Evolutionary conservation across 306 rosid species (phyloP), one percentile per base, ranked within the genome.

Genomic region (Dalbergia cultrata): DNA sequence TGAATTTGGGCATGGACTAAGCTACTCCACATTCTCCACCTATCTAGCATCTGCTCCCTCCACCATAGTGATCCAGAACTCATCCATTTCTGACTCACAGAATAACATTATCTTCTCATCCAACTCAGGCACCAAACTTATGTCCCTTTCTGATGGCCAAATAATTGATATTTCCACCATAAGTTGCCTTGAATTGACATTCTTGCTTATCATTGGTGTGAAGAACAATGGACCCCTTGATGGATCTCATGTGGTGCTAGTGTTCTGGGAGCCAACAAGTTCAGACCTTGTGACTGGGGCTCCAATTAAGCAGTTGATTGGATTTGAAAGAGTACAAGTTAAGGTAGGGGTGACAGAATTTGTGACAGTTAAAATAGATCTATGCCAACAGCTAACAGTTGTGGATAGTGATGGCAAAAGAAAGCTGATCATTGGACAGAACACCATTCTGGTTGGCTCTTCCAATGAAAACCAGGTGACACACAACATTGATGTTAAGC

Each of bases 1-100:
- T 76, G 85, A 72, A 54, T 92, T 92, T 78, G 93, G 94, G 21
- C 91, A 92, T 45, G 94, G 94, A 5, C 77, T 90, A 71, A 87
- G 93, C 88, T 92, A 90, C 76, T 87, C 95, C 45, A 78, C 66
- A 21, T 92, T 90, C 82, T 82, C 87, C 57, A 79, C 68, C 70
- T 83, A 70, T 67, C 33, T 92, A 22, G 69, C 72, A 50, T 81
- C 82, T 13, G 90, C 90, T 21, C 91, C 95, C 62, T 75, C 90
- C 73, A 85, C 86, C 14, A 41, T 89, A 54, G 69, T 72, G 69
- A 67, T 92, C 74, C 71, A 67, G 13, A 63, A 19, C 79, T 77
- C 31, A 7, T 39, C 85, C 35, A 22, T 69, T 52, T 79, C 79
- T 45, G 66, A 59, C 54, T 60, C 76, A 21, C 64, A 56, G 9